Conservation (phyloP, 2,329 filamentous ascomycete species). For the Colletotrichum lupini region DNA sequence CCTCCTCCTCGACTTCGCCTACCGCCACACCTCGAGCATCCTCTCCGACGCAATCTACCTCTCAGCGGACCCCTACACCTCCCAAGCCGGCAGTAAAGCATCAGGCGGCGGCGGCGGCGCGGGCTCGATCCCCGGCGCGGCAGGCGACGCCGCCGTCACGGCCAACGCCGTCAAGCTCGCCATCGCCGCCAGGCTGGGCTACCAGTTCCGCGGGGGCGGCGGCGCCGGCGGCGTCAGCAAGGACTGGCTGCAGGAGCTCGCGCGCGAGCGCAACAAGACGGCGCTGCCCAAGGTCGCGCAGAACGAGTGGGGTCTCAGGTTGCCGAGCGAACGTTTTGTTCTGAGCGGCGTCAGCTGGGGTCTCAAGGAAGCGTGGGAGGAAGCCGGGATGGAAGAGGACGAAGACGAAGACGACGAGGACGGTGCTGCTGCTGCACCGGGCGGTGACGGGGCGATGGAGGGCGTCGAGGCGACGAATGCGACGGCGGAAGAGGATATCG, state of each 20-base stretch:
- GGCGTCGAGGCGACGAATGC: slow-evolving; percentile 54
- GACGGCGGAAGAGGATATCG: slow-evolving; percentile 52
- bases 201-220: slow-evolving; percentile 72
- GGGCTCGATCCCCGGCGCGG: slow-evolving; percentile 52
- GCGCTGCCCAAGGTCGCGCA: slow-evolving; percentile 71
- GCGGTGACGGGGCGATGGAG: slow-evolving; percentile 59
- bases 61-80: slow-evolving; percentile 74
- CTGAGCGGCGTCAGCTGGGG: slow-evolving; percentile 75
- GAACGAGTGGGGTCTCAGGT: slow-evolving; percentile 74
- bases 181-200: slow-evolving; percentile 74
- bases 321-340: slow-evolving; percentile 76
- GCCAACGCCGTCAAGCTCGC: slow-evolving; percentile 78
- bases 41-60: slow-evolving; percentile 78
- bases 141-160: slow-evolving; percentile 66
- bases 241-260: slow-evolving; percentile 82
- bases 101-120: slow-evolving; percentile 62
- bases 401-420: slow-evolving; percentile 55
- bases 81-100: slow-evolving; percentile 64
- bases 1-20: slow-evolving; percentile 86
- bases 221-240: slow-evolving; percentile 70
- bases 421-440: slow-evolving; percentile 51
- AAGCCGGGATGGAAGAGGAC: slow-evolving; percentile 51
- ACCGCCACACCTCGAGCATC: slow-evolving; percentile 80
- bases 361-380: slow-evolving; percentile 68
- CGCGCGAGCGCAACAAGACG: slow-evolving; percentile 75